Evolutionary conservation across 768 basidiomycete species (phyloP).

Genomic region (Auriscalpium microsporum): DNA sequence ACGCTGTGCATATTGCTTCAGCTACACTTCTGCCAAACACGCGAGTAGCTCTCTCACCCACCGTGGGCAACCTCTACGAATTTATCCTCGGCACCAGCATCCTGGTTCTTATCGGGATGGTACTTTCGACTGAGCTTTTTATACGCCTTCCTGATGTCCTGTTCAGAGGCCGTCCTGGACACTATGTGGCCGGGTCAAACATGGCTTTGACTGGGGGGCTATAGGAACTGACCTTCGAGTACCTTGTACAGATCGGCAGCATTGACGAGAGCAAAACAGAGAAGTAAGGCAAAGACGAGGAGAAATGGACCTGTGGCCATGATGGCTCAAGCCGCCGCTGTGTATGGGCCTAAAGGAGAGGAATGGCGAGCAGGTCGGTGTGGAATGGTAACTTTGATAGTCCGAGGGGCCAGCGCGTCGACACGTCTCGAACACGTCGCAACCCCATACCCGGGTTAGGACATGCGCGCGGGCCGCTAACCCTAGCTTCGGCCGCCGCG

Average conservation of each 20-base stretch:
- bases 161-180: slow-evolving; percentile 71
- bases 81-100: slow-evolving; percentile 67
- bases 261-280: slow-evolving; percentile 26
- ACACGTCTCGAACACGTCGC: slow-evolving; percentile 12
- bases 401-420: no score
- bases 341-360: neutral
- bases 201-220: slow-evolving; percentile 22
- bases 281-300: slow-evolving; percentile 23
- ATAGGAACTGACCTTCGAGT: slow-evolving; percentile 59
- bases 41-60: slow-evolving; percentile 25
- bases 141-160: slow-evolving; percentile 88
- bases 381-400: neutral
- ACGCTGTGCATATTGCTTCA: slow-evolving; percentile 41
- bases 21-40: no score
- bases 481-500: no score
- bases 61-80: slow-evolving; percentile 92
- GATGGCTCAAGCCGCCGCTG: slow-evolving; percentile 4
- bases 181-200: slow-evolving; percentile 30
- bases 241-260: slow-evolving; percentile 78
- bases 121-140: slow-evolving; percentile 81
- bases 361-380: neutral
- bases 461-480: neutral
- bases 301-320: slow-evolving; percentile 22
- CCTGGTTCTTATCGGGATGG: slow-evolving; percentile 95
- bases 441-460: slow-evolving; percentile 6